phyloP scores from a whole-genome alignment of 164 flowering plant species.

The Chloranthus sessilifolius region DNA sequence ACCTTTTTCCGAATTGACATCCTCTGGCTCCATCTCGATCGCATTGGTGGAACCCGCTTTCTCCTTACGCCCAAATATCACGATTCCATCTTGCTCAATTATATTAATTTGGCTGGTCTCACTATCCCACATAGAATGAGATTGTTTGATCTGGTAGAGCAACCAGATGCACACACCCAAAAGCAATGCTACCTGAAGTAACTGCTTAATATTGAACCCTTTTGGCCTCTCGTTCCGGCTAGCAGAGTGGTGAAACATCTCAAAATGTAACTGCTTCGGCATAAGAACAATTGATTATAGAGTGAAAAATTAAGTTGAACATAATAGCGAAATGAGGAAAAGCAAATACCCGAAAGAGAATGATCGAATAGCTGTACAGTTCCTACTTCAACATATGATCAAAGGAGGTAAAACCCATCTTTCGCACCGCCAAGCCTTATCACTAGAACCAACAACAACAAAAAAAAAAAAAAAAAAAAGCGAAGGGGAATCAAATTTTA shows the following conservation, averaged over 20 bases:
- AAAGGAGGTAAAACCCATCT: too few relatives aligned
- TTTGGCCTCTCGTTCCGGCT: constrained; percentile 55
- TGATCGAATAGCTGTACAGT: too few relatives aligned
- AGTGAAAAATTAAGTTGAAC: too few relatives aligned
- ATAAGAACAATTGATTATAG: too few relatives aligned
- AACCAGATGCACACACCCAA: constrained; percentile 79
- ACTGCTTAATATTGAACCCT: constrained; percentile 52
- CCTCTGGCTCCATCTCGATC: background rate
- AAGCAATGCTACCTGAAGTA: constrained; percentile 51
- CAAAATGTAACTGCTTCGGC: too few relatives aligned
- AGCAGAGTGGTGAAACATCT: constrained; percentile 40
- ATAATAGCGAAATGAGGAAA: too few relatives aligned
- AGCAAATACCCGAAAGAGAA: too few relatives aligned
- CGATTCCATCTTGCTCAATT: background rate
- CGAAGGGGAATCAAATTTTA: too few relatives aligned
- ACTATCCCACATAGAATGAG: constrained; percentile 49
- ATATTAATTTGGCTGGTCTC: constrained; percentile 12
- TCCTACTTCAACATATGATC: too few relatives aligned
- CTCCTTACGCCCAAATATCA: constrained; percentile 21
- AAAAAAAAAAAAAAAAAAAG: too few relatives aligned
- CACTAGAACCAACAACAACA: too few relatives aligned
- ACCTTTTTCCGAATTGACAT: background rate
- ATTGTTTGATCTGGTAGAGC: constrained; percentile 69
- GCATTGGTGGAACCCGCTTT: constrained; percentile 4
- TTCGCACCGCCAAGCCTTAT: too few relatives aligned